Base-by-base conservation (phyloP, 805 yeast genomes). In the Hemisphaericaspora nanyangensis region DNA sequence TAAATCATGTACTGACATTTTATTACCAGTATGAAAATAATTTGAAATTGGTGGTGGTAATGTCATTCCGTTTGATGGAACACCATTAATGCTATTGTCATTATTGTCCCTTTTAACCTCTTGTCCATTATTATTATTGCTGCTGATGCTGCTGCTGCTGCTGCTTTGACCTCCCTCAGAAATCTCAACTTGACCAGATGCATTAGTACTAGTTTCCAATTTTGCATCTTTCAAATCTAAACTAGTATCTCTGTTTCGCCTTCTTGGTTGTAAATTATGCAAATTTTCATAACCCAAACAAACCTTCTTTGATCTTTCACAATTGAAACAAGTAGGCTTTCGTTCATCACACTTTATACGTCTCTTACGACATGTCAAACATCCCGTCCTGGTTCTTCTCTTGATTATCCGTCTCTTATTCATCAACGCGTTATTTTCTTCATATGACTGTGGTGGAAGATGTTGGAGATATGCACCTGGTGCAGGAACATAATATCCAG, bases 311-410 rank as follows among this genome's bases (percentile, higher is more conserved):
- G 79, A 68, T 40, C 82, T 72, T 48, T 77, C 80, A 55, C 90
- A 83, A 51, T 83, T 82, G 49, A 65, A 68, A 55, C 90, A 83
- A 40, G 72, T 67, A 1, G 89, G 88, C 50, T 79, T 82, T 35
- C 80, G 58, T 61, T 83, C 90, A 58, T 83, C 90, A 58, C 90
- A 83, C 61, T 82, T 82, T 51, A 82, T 80, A 32, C 89, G 65
- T 45, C 89, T 62, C 52, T 78, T 74, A 25, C 89, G 69, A 55
- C 90, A 83, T 1, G 90, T 83, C 40, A 81, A 58, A 55, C 90
- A 83, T 2, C 91, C 91, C 0, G 89, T 82, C 51, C 85, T 67
- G 2, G 89, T 83, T 37, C 90, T 65, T 33, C 82, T 64, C 50
- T 79, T 74, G 44, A 77, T 69, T 44, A 71, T 67, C 34, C 76